Evolutionary conservation across 495 filamentous ascomycete species (phyloP).

Genomic region (Daldinia caldariorum): DNA sequence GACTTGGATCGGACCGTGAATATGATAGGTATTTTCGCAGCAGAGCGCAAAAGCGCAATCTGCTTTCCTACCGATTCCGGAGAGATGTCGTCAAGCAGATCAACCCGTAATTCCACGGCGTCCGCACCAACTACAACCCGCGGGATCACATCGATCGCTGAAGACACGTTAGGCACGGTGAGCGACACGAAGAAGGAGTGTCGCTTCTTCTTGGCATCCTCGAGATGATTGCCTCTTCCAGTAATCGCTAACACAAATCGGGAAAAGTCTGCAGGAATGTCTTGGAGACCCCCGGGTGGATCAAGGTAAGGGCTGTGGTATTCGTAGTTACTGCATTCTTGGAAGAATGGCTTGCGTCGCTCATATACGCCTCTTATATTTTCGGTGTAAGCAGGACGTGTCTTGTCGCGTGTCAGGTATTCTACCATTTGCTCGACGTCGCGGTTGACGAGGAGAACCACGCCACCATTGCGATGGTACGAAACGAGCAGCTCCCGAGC

Average conservation of each 20-base stretch:
- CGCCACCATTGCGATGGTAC: constrained; percentile 83
- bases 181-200: constrained; percentile 93
- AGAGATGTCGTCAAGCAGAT: constrained; percentile 81
- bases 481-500: constrained; percentile 78
- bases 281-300: constrained; percentile 64
- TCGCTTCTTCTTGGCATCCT: constrained; percentile 71
- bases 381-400: constrained; percentile 90
- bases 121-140: constrained; percentile 84
- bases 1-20: constrained; percentile 89
- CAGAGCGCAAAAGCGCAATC: constrained; percentile 78
- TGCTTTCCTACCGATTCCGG: constrained; percentile 83
- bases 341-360: constrained; percentile 89
- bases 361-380: constrained; percentile 94
- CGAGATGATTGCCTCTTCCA: constrained; percentile 72
- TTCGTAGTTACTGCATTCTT: constrained; percentile 93
- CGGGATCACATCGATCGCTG: constrained; percentile 70
- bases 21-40: constrained; percentile 83
- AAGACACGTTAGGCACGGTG: constrained; percentile 77
- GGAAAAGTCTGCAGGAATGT: constrained; percentile 79
- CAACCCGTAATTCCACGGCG: constrained; percentile 93
- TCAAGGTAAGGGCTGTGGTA: constrained; percentile 81
- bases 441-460: constrained; percentile 87
- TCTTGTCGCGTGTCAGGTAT: constrained; percentile 89
- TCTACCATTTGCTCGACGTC: constrained; percentile 90
- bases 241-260: constrained; percentile 80